Base-by-base conservation (phyloP, 805 yeast species). In the Candida vaughaniae region DNA sequence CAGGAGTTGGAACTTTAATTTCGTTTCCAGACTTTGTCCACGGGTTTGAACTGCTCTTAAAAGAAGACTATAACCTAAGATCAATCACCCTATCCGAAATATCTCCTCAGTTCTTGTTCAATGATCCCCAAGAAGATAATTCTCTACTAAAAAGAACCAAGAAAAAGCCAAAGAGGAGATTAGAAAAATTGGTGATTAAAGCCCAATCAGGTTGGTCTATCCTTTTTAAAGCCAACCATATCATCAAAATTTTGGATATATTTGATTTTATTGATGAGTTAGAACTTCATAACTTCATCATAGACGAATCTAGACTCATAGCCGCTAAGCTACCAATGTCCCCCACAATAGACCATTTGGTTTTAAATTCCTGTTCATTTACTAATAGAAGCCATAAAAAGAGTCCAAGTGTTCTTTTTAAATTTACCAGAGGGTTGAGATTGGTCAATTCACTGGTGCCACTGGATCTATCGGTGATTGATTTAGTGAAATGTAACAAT, bases 121-220 rank as follows among this genome's bases (percentile, higher is more conserved):
- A 49, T 52, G 39, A 62, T 33, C 26, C 31, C 30, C 22, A 19
- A 16, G 25, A 31, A n/a, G 28, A 33, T n/a, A 30, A 10, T 16
- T 37, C 36, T 7, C 9, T 33, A 18, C 22, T 33, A 8, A 25
- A 25, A 35, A 35, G 35, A 25, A 22, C 16, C 18, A 31, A 34
- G 25, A 31, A 34, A n/a, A 39, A 34, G 17, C 43, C 48, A 11
- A 30, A 31, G 6, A 52, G 69, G 35, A 39, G 52, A 3, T 46
- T 73, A 5, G 42, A 58, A 2, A 58, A 45, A n/a, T 48, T 74
- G n/a, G 50, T 52, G 3, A 46, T 74, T 2, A 57, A 66, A 3
- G 64, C 77, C 0, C 74, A 73, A 41, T 39, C 64, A 0, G 78
- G 77, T 2, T 72, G 78, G 78, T 69, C 71, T 22, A 71, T 78